A percentile compares a stretch with the other conserved stretches of the same genome.
Conservation (phyloP, 1,284 basidiomycete genomes). For the Cutaneotrichosporon spelunceum region DNA sequence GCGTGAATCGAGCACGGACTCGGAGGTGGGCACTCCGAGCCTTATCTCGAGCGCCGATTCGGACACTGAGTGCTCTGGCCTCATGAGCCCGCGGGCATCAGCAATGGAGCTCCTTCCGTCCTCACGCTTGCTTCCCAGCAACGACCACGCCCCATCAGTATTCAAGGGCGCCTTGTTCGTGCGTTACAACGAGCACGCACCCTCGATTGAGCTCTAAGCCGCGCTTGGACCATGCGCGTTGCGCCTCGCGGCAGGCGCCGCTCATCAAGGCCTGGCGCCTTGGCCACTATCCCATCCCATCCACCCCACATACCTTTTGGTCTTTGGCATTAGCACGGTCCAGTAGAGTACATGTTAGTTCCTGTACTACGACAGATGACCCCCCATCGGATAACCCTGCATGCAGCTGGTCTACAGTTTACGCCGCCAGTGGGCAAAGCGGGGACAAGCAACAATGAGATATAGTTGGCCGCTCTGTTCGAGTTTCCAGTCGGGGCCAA, state of each 20-base stretch:
- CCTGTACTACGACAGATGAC: constrained; percentile 8
- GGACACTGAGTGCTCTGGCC: constrained; percentile 23
- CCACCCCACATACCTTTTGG: not conserved
- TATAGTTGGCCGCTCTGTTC: too few relatives aligned
- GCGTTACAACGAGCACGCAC: constrained; percentile 1
- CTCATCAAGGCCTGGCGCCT: too few relatives aligned
- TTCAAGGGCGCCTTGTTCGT: constrained; percentile 1
- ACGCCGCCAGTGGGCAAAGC: too few relatives aligned
- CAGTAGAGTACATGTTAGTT: constrained; percentile 3
- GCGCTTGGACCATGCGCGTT: not conserved
- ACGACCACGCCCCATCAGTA: constrained; percentile 3
- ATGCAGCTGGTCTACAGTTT: constrained; percentile 2
- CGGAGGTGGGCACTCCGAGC: constrained; percentile 27
- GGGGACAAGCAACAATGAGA: not conserved
- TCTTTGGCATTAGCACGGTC: constrained; percentile 10
- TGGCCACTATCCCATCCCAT: not conserved
- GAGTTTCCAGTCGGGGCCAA: too few relatives aligned
- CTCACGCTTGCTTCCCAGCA: not conserved
- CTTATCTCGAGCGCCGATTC: constrained; percentile 26
- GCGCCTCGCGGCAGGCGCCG: too few relatives aligned
- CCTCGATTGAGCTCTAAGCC: constrained; percentile 2
- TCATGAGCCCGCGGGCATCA: constrained; percentile 23
- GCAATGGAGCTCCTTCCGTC: constrained; percentile 18
- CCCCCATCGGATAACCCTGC: constrained; percentile 10
- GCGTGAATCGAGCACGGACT: constrained; percentile 19